Base-by-base conservation (phyloP, 345 rosid genomes). In the Euphorbia pulcherrima region DNA sequence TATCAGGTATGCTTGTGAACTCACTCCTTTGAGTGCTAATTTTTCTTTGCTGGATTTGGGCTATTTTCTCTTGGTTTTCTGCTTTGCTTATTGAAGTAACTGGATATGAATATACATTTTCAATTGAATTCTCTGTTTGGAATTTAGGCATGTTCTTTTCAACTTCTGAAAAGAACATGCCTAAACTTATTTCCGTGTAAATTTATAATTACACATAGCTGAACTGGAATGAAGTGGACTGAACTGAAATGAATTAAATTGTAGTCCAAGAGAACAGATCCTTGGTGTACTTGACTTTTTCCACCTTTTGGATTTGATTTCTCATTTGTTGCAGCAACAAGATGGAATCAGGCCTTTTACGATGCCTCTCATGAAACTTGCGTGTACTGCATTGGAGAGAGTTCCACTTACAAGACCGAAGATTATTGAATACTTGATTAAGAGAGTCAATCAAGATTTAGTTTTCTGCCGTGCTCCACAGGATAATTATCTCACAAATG, bases 331-430 rank as follows among this genome's bases (percentile, higher is more conserved):
- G 82, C 82, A 89, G 97, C 84, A 78, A 84, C 74, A 78, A 78
- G 99, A 94, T 85, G 99, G 99, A 71, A 88, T 94, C 62, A 88
- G 99, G 78, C 99, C 97, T 68, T 94, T 94, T 68, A 88, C 90
- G 12, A 94, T 94, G 97, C 97, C 99, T 21, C 87, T 94, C 44
- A 94, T 94, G 99, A 88, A 79, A 79, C 96, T 94, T 64, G 97
- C 95, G n/a, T 91, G 97, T 67, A 89, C 97, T 53, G 99, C 97
- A 0, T 64, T 91, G 72, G 99, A 91, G 77, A 89, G 99, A 82
- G 99, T 89, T 78, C 96, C 97, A 44, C 84, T 94, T 17, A 91
- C 92, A 2, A 81, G 99, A 7, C 69, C 76, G 5, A 89, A 85
- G 79, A 74, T 89, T 65, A 82, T 91, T 7, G 87, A 85, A 16